Evolutionary conservation across 208 protist species (phyloP).

Genomic region (Wallacemonas sp.): DNA sequence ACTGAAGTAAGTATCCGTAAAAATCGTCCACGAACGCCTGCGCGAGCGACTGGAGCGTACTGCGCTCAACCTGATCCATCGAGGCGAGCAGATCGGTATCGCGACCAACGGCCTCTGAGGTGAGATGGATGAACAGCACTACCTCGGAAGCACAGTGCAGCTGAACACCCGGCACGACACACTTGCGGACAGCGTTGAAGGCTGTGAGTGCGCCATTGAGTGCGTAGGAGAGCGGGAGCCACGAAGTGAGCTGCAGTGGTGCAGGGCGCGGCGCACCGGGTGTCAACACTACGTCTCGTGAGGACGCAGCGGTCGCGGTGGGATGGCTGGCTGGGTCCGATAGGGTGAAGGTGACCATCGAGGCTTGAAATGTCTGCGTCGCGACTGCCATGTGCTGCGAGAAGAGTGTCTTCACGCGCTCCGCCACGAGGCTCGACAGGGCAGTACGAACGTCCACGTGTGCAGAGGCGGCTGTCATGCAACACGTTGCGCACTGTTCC

Average conservation of each 20-base stretch:
- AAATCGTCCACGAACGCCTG: slow-evolving; percentile 60
- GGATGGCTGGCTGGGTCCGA: not conserved
- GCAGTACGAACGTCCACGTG: slow-evolving; percentile 55
- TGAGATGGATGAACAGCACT: slow-evolving; percentile 36
- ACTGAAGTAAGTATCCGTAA: slow-evolving; percentile 56
- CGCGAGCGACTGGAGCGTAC: slow-evolving; percentile 47
- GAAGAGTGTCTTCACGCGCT: slow-evolving; percentile 59
- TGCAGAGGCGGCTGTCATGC: slow-evolving; percentile 28
- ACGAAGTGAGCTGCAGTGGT: slow-evolving; percentile 47
- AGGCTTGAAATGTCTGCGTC: slow-evolving; percentile 44
- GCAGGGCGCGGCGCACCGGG: slow-evolving; percentile 3
- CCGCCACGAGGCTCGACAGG: slow-evolving; percentile 35
- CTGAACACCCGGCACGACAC: slow-evolving; percentile 56
- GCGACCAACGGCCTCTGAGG: slow-evolving; percentile 53
- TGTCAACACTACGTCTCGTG: not conserved
- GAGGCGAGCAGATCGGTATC: slow-evolving; percentile 55
- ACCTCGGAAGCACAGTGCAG: slow-evolving; percentile 42
- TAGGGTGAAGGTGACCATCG: slow-evolving; percentile 69
- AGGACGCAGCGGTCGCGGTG: not conserved
- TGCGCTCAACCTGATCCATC: slow-evolving; percentile 49
- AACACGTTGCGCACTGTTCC: slow-evolving; percentile 62
- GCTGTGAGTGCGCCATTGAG: slow-evolving; percentile 73
- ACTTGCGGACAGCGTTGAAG: slow-evolving; percentile 78
- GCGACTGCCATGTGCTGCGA: slow-evolving; percentile 55
- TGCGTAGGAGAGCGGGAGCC: slow-evolving; percentile 78